Conservation (phyloP, 306 rosid species). For the Ziziphus jujuba region DNA sequence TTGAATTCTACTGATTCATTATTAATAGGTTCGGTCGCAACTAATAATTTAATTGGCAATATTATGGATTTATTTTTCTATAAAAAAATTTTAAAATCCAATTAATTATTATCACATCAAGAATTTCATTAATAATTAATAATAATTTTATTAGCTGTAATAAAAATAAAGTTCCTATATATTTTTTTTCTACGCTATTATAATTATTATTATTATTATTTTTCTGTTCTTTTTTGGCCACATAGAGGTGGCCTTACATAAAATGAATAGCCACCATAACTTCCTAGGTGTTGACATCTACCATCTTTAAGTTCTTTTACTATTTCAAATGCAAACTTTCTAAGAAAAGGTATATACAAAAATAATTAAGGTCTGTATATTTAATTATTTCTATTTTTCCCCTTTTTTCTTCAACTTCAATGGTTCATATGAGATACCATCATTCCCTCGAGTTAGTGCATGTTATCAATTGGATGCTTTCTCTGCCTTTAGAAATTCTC, state of each 20-base stretch:
- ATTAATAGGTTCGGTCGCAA: too few species aligned
- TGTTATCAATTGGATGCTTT: slow-evolving; percentile 10
- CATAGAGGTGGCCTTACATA: slow-evolving; percentile 19
- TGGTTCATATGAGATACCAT: not conserved
- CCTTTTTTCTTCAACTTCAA: not conserved
- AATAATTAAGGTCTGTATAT: not conserved
- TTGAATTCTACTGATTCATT: too few species aligned
- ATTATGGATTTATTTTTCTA: too few species aligned
- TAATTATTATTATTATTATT: not conserved
- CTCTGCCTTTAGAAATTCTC: not conserved
- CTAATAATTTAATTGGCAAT: too few species aligned
- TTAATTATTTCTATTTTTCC: not conserved
- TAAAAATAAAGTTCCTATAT: too few species aligned
- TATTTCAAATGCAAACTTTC: not conserved
- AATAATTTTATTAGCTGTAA: too few species aligned
- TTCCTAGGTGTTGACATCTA: not conserved
- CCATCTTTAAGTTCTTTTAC: not conserved
- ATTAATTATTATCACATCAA: too few species aligned
- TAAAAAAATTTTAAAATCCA: too few species aligned
- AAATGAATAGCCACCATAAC: slow-evolving; percentile 24
- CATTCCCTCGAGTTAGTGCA: slow-evolving; percentile 12
- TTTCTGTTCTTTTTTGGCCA: not conserved
- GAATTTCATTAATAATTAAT: too few species aligned
- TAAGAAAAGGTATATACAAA: not conserved
- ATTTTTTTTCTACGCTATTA: not conserved